Base-by-base conservation (phyloP, 805 yeast species). In the Lipomyces japonicus region DNA sequence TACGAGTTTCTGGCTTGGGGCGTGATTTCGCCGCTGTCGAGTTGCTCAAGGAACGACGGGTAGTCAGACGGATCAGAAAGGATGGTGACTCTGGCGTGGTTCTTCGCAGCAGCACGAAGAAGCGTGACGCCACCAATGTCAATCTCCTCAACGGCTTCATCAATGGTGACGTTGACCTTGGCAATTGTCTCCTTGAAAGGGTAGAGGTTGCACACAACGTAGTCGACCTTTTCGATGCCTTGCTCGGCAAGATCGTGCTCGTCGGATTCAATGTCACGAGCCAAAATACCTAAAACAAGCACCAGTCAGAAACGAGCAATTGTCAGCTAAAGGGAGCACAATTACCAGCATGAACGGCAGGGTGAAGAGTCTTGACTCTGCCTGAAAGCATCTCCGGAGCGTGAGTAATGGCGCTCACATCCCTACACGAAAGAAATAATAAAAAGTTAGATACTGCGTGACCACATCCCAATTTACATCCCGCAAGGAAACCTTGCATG, bases 311-410 rank as follows among this genome's bases (percentile, higher is more conserved):
- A 10, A 26, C 48, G 4, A 9, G 4, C n/a, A 7, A 28, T 46
- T 22, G 18, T 21, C 18, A 45, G 9, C 21, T 28, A n/a, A 16
- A n/a, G 12, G 9, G 30, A 46, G n/a, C n/a, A n/a, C 5, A 26
- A 32, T n/a, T 38, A 51, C 95, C 95, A 63, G 96, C 98, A 70
- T 93, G 98, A 55, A 93, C 96, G 26, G 97, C 98, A 36, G 98
- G 98, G 69, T 93, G 98, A 63, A 93, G 77, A 53, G 98, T 93
- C 76, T 93, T 93, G 63, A 93, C 98, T 73, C 98, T 81, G 59
- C 98, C 98, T 57, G 97, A 96, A 61, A 93, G 77, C 96, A 93
- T 93, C 72, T 93, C 98, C 46, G 98, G 98, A 36, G 97, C 97
- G 66, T 93, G 96, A 32, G 98, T 93, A 68, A 93, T 88, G 52